These are phyloP conservation scores for Pisolithus thermaeus DNA, from an alignment of 1,284 basidiomycete genomes.

Conservation along the genomic window DNA sequence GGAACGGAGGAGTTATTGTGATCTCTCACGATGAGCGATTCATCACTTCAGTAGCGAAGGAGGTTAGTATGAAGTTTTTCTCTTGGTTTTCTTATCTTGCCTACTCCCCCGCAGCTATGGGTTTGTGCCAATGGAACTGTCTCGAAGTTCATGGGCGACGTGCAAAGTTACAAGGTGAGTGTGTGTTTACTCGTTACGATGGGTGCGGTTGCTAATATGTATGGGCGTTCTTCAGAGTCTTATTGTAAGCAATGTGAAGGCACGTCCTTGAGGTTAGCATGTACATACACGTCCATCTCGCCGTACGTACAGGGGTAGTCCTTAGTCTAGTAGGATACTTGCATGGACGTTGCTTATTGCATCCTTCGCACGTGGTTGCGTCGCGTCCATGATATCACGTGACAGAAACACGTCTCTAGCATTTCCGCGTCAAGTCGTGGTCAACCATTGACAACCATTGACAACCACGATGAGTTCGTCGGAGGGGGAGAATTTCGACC, in stretches of 20 bases:
- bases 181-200: neutral
- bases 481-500: constrained; percentile 61
- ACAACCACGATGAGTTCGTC: constrained; percentile 46
- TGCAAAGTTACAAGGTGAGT: constrained; percentile 84
- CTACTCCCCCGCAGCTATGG: constrained; percentile 55
- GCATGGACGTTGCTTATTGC: too few species aligned
- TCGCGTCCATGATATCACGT: too few species aligned
- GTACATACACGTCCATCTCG: too few species aligned
- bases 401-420: too few species aligned
- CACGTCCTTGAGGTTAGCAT: constrained; percentile 26
- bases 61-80: constrained; percentile 39
- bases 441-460: too few species aligned
- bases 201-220: constrained; percentile 3
- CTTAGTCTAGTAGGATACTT: too few species aligned
- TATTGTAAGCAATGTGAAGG: constrained; percentile 76
- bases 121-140: constrained; percentile 87
- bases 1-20: constrained; percentile 95
- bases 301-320: too few species aligned
- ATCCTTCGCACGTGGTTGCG: too few species aligned
- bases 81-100: neutral
- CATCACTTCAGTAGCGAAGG: constrained; percentile 78
- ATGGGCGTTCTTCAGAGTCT: constrained; percentile 44
- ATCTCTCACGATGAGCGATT: constrained; percentile 95
- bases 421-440: too few species aligned
- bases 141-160: constrained; percentile 84